Evolutionary conservation across 1,139 yeast genomes (phyloP), one percentile per base, ranked within the genome.

Genomic region (Saccharomyces hybrid): DNA sequence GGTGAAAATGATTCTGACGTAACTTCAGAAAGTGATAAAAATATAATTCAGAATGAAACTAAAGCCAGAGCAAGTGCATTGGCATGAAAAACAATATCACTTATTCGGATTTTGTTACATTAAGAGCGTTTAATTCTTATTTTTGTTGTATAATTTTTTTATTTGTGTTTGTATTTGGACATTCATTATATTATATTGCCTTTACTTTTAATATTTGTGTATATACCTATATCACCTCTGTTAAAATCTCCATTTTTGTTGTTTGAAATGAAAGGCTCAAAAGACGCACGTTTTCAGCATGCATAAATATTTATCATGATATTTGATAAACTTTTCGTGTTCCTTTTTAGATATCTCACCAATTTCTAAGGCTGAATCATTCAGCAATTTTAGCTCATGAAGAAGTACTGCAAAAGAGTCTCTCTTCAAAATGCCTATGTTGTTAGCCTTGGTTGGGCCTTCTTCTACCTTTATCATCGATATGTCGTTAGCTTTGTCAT

Each of bases 281-380:
- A 69, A 64, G 12, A 64, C 61, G 53, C 67, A 64, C n/a, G 61
- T 60, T 51, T 63, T 64, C 50, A 68, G 48, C 55, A 65, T 53
- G 12, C 59, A 52, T 14, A 67, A 50, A 50, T 69, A 69, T 50
- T 62, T 67, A 24, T 64, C 57, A 52, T 64, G 64, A 48, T 62
- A 62, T 16, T 54, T 55, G 32, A 54, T 52, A 42, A 60, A 52
- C 38, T 56, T 58, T 6, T 67, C 60, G 49, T 62, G 58, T 8
- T 60, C 61, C 46, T 58, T 63, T 46, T 61, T 56, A 3, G 64
- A 51, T n/a, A 63, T 52, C 11, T 56, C 58, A 3, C 62, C 62
- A 29, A 57, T 48, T 5, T 56, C 53, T 16, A 53, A 57, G 2
- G 67, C 62, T 8, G 51, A 44, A 11, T 60, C 62, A 19, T 59